Conservation (phyloP, 306 rosid species). For the Rosa rugosa region DNA sequence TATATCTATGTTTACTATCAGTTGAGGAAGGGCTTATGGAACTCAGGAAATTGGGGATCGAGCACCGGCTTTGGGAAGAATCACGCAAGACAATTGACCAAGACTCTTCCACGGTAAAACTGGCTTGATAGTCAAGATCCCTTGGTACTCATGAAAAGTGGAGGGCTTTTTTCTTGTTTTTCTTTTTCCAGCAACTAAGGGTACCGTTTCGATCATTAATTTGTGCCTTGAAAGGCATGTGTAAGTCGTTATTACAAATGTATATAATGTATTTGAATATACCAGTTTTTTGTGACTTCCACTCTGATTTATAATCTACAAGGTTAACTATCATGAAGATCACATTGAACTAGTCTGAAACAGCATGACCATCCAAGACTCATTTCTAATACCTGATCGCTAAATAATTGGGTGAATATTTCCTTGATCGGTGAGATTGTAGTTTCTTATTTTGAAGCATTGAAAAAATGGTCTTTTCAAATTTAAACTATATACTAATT, state of each 20-base stretch:
- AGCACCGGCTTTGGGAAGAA: constrained; percentile 91
- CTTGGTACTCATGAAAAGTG: neutral
- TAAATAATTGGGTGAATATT: neutral
- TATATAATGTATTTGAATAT: neutral
- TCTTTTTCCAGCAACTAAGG: neutral
- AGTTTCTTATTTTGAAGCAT: neutral
- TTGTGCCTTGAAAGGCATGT: constrained; percentile 2
- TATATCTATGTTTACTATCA: constrained; percentile 36
- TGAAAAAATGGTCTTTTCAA: too few species aligned
- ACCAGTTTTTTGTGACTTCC: neutral
- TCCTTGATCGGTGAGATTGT: neutral
- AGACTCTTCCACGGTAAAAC: constrained; percentile 28
- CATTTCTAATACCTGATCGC: neutral
- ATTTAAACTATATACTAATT: too few species aligned
- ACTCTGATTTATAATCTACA: neutral
- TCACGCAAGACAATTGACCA: constrained; percentile 74
- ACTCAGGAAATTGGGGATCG: constrained; percentile 84
- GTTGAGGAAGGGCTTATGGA: constrained; percentile 89
- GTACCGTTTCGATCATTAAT: neutral
- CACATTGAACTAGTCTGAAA: neutral
- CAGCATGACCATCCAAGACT: neutral
- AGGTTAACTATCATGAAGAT: neutral
- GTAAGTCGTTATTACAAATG: neutral
- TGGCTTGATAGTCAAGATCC: neutral
- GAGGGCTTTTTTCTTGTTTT: neutral